phyloP scores from a whole-genome alignment of 257 asterid genomes.

The Datura wrightii region DNA sequence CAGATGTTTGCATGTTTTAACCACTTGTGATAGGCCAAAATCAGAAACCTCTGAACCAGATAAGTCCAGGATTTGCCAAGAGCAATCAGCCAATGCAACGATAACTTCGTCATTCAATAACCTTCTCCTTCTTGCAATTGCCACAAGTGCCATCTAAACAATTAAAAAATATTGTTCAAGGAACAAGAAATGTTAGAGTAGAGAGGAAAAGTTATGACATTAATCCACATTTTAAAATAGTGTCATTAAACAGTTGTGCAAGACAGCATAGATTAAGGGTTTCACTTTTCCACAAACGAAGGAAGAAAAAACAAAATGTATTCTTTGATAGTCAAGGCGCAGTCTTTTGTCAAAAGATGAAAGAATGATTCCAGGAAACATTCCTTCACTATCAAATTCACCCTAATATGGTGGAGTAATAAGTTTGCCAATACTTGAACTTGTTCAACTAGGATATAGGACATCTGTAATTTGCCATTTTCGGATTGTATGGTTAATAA shows the following conservation, averaged over 20 bases:
- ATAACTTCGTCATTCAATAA: slow-evolving; percentile 69
- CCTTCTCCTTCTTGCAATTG: slow-evolving; percentile 90
- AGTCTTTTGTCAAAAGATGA: background rate
- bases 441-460: background rate
- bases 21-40: slow-evolving; percentile 64
- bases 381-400: background rate
- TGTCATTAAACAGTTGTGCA: slow-evolving; percentile 9
- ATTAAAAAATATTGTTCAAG: background rate
- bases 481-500: background rate
- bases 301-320: background rate
- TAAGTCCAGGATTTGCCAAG: slow-evolving; percentile 79
- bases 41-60: slow-evolving; percentile 86
- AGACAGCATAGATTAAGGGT: background rate
- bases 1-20: slow-evolving; percentile 57
- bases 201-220: background rate
- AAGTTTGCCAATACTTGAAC: background rate
- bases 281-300: background rate
- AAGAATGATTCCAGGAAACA: background rate
- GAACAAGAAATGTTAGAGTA: background rate
- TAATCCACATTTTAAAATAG: background rate
- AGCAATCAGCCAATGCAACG: slow-evolving; percentile 74
- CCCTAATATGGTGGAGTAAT: background rate
- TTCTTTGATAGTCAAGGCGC: background rate
- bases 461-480: background rate
- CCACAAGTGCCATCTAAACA: slow-evolving; percentile 70